Evolutionary conservation across 2,329 filamentous ascomycete species (phyloP).

Genomic region (Plectosphaerella sp.): DNA sequence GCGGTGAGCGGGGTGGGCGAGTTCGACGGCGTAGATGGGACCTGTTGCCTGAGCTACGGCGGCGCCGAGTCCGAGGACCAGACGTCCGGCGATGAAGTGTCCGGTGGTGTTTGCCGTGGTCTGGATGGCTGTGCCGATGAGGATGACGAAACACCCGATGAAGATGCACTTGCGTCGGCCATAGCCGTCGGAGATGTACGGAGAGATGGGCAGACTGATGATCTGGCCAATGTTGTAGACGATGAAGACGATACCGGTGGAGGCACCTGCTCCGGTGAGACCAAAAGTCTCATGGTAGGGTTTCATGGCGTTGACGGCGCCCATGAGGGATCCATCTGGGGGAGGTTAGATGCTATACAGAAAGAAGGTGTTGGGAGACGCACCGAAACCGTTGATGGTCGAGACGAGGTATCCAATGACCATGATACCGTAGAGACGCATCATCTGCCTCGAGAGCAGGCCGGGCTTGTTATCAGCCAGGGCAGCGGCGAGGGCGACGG

Average conservation of each 20-base stretch:
- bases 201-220: constrained; percentile 42
- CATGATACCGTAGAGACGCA: constrained; percentile 23
- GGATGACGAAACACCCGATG: constrained; percentile 40
- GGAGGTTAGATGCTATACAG: not conserved
- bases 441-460: constrained; percentile 25
- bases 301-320: constrained; percentile 39
- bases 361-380: not conserved
- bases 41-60: constrained; percentile 55
- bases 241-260: constrained; percentile 38
- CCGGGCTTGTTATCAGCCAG: constrained; percentile 27
- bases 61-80: constrained; percentile 50
- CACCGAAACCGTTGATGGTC: constrained; percentile 24
- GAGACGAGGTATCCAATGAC: constrained; percentile 19
- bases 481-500: constrained; percentile 28
- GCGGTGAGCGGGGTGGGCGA: constrained; percentile 58
- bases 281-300: constrained; percentile 40
- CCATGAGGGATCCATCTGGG: constrained; percentile 35
- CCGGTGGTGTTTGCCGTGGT: constrained; percentile 30
- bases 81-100: constrained; percentile 32
- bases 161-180: constrained; percentile 48
- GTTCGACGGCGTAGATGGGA: constrained; percentile 58
- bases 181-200: constrained; percentile 40
- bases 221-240: constrained; percentile 45
- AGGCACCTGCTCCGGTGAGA: constrained; percentile 35
- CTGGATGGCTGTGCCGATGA: constrained; percentile 43